Percentiles rank a stretch among this genome's conserved stretches.
Evolutionary conservation across 2,329 filamentous ascomycete genomes (phyloP).

Genomic region (Pseudogymnoascus destructans): DNA sequence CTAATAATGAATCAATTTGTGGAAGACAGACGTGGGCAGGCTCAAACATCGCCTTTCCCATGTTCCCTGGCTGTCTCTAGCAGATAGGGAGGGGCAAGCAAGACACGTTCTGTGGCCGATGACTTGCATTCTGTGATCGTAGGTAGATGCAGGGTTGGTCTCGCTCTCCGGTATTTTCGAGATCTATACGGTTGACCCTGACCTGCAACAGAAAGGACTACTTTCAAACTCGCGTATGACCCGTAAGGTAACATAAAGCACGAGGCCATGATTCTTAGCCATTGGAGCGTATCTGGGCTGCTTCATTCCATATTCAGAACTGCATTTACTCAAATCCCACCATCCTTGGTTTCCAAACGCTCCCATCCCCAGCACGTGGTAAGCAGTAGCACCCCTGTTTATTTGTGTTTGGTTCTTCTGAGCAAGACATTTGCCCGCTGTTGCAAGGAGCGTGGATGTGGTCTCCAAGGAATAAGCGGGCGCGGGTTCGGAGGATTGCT

Average conservation of each 20-base stretch:
- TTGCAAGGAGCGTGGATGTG: background rate
- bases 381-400: background rate
- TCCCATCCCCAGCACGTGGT: background rate
- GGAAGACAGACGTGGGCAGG: background rate
- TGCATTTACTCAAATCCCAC: background rate
- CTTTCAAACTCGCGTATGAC: background rate
- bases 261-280: background rate
- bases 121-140: background rate
- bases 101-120: slow-evolving; percentile 4
- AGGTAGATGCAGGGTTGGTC: background rate
- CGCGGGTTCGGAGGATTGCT: background rate
- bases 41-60: background rate
- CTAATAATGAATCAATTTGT: background rate
- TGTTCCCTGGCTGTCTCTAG: background rate
- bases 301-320: background rate
- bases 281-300: background rate
- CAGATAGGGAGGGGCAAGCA: background rate
- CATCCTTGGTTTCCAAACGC: background rate
- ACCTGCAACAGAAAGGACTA: background rate
- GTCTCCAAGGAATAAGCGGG: background rate
- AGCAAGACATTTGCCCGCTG: background rate
- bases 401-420: background rate
- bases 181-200: background rate
- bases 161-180: background rate
- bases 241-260: background rate